Evolutionary conservation across 371 early-diverging fungal species (phyloP).

Genomic region (Syncephalis fuscata): DNA sequence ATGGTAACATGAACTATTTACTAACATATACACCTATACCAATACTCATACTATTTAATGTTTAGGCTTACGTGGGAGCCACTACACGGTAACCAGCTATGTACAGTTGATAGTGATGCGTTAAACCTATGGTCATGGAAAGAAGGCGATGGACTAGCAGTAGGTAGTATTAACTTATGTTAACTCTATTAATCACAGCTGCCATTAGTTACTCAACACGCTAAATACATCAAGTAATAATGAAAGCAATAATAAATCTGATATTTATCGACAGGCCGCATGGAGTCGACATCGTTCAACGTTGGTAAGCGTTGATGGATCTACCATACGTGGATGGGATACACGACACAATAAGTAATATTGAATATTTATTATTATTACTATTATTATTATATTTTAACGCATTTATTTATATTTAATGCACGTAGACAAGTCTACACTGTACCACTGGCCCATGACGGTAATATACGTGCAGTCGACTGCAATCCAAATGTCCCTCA

Average conservation of each 20-base stretch:
- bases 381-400: no score
- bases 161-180: neutral
- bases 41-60: no score
- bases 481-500: constrained; percentile 74
- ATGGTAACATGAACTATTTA: no score
- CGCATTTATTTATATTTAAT: no score
- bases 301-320: constrained; percentile 34
- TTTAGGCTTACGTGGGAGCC: no score
- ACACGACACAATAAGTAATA: constrained; percentile 20
- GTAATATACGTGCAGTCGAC: constrained; percentile 53
- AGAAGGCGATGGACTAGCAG: neutral
- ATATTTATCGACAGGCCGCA: constrained; percentile 25
- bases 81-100: no score
- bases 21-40: no score
- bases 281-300: constrained; percentile 58
- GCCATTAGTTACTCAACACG: constrained; percentile 5
- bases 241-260: constrained; percentile 3
- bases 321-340: constrained; percentile 53
- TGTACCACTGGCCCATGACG: constrained; percentile 38
- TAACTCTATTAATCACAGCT: neutral
- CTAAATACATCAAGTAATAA: constrained; percentile 10
- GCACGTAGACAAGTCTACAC: no score
- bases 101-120: neutral
- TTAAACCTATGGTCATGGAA: neutral
- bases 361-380: constrained; percentile 4